phyloP scores from a whole-genome alignment of 805 yeast genomes.

The Metschnikowia gelsemii region DNA sequence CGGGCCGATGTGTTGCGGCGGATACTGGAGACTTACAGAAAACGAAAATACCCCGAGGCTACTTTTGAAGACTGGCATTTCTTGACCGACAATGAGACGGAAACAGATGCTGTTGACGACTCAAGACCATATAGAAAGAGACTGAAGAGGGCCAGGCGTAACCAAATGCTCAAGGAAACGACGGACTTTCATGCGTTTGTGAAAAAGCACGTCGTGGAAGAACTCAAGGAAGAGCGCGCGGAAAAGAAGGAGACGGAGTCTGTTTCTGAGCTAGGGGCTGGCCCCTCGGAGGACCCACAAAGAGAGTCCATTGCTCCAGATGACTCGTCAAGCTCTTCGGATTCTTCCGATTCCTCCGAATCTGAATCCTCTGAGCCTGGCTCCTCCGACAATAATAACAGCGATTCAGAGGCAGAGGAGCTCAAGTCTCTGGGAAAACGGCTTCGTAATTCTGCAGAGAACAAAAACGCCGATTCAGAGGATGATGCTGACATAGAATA shows the following conservation, averaged over 20 bases:
- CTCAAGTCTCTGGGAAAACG: not conserved
- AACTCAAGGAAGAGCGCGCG: slow-evolving; percentile 1
- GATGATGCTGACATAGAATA: not conserved
- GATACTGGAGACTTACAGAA: slow-evolving; percentile 10
- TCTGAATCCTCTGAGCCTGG: not conserved
- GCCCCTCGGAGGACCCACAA: slow-evolving; percentile 1
- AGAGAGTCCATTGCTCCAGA: not conserved
- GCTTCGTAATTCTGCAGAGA: not conserved
- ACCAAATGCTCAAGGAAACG: not conserved
- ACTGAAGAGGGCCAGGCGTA: not conserved
- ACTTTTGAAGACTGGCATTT: slow-evolving; percentile 20
- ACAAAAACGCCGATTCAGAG: not conserved
- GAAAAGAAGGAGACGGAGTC: not conserved
- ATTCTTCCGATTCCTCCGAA: not conserved
- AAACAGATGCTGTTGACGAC: not conserved
- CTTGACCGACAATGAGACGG: not conserved
- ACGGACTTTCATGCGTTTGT: slow-evolving; percentile 10
- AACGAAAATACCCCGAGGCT: slow-evolving; percentile 15
- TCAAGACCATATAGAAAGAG: not conserved
- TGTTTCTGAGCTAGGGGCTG: not conserved
- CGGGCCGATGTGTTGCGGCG: slow-evolving; percentile 21
- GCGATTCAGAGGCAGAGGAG: slow-evolving; percentile 1
- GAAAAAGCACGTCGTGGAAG: slow-evolving; percentile 3
- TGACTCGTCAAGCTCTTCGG: slow-evolving; percentile 1
- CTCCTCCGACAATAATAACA: not conserved